Percentiles rank a stretch among this genome's conserved stretches.
These are phyloP conservation scores for Phytophthora syringae DNA, from an alignment of 352 stramenopile species.

Conservation along the genomic window DNA sequence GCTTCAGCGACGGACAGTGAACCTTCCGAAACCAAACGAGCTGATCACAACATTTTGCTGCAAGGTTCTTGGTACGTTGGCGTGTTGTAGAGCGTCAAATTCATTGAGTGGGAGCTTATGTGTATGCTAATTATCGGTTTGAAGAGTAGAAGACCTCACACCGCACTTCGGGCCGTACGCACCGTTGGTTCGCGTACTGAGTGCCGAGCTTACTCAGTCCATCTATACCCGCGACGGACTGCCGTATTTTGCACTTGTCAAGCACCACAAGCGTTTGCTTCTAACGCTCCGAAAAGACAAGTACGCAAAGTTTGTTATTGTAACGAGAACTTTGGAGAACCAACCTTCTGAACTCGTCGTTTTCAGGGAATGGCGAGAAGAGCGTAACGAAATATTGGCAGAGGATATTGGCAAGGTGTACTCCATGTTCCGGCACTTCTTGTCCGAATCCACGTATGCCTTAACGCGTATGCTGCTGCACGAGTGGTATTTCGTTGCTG, in stretches of 20 bases:
- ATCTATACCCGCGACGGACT: conserved; percentile 49
- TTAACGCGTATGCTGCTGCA: conserved; percentile 61
- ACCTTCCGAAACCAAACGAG: conserved; percentile 63
- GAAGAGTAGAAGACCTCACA: conserved; percentile 56
- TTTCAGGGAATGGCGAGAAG: conserved; percentile 41
- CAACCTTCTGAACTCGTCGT: background rate
- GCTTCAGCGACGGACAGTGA: conserved; percentile 60
- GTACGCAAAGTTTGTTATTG: conserved; percentile 33
- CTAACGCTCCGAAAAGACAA: conserved; percentile 54
- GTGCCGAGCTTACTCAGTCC: conserved; percentile 47
- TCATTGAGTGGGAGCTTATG: background rate
- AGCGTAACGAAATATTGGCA: conserved; percentile 62
- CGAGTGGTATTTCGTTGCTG: conserved; percentile 68
- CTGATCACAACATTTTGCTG: conserved; percentile 66
- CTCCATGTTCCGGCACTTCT: conserved; percentile 54
- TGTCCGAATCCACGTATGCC: conserved; percentile 53
- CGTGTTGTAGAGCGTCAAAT: background rate
- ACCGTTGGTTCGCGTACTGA: conserved; percentile 48
- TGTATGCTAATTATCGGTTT: conserved; percentile 4
- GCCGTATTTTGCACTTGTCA: conserved; percentile 73
- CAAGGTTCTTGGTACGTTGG: conserved; percentile 52
- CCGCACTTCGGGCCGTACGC: conserved; percentile 65
- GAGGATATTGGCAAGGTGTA: conserved; percentile 68
- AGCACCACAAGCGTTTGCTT: conserved; percentile 65
- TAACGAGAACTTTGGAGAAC: background rate